Evolutionary conservation across 768 basidiomycete genomes (phyloP).

Genomic region (Psilocybe cubensis): DNA sequence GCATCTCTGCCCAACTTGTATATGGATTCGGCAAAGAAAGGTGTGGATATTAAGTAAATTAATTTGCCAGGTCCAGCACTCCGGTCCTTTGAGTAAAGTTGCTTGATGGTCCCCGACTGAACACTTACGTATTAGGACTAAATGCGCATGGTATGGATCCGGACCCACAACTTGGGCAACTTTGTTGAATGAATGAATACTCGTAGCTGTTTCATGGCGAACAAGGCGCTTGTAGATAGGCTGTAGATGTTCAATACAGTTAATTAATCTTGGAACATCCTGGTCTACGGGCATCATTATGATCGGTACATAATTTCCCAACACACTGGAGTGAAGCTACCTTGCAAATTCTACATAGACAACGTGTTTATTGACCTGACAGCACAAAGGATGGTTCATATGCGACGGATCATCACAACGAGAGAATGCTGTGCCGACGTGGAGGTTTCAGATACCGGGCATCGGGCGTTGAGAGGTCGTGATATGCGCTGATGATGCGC

Average conservation of each 20-base stretch:
- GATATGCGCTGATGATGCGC: not conserved
- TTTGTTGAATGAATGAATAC: not conserved
- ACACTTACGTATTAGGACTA: not conserved
- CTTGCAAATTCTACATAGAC: too few relatives aligned
- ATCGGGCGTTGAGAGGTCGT: not conserved
- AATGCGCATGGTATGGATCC: not conserved
- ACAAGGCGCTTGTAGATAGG: not conserved
- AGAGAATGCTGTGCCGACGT: not conserved
- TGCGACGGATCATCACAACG: not conserved
- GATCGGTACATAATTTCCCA: too few relatives aligned
- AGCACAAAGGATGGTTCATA: not conserved
- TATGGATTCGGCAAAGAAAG: not conserved
- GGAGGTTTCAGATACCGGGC: not conserved
- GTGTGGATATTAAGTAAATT: too few relatives aligned
- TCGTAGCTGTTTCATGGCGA: not conserved
- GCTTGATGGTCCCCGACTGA: not conserved
- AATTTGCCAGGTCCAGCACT: not conserved
- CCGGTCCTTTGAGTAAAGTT: not conserved
- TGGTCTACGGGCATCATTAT: too few relatives aligned
- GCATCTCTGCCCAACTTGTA: not conserved
- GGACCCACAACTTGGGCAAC: not conserved
- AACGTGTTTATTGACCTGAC: not conserved
- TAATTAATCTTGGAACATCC: too few relatives aligned
- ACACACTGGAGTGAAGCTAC: too few relatives aligned
- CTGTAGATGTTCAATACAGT: not conserved